Percentiles rank a stretch among this genome's conserved stretches.
These are phyloP conservation scores for Cyberlindnera lachancei DNA, from an alignment of 805 yeast genomes.

Conservation along the genomic window DNA sequence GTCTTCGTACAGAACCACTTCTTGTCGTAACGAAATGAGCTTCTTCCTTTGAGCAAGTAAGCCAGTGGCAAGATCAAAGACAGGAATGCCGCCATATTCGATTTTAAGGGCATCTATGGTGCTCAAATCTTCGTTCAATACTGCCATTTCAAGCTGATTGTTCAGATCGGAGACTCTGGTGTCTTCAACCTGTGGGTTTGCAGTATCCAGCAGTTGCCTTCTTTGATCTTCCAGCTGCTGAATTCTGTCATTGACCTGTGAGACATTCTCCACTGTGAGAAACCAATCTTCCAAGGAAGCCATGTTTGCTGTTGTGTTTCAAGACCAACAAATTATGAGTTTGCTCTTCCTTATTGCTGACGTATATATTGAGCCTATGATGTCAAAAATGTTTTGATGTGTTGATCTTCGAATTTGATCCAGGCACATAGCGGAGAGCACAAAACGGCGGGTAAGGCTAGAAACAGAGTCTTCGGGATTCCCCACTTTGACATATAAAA, in stretches of 20 bases:
- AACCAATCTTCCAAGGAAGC: slow-evolving; percentile 2
- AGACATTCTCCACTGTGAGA: slow-evolving; percentile 3
- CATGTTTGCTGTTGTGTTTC: not conserved
- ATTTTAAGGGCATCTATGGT: slow-evolving; percentile 19
- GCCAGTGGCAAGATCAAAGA: slow-evolving; percentile 11
- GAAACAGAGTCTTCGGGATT: too few relatives aligned
- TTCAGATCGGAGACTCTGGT: slow-evolving; percentile 13
- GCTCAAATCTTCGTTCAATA: slow-evolving; percentile 10
- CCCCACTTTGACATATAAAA: too few relatives aligned
- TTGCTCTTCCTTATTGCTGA: too few relatives aligned
- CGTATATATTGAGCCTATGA: too few relatives aligned
- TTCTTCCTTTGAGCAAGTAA: slow-evolving; percentile 6
- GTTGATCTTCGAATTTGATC: too few relatives aligned
- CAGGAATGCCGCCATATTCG: slow-evolving; percentile 13
- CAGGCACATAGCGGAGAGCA: too few relatives aligned
- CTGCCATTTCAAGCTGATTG: slow-evolving; percentile 7
- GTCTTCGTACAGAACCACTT: slow-evolving; percentile 5
- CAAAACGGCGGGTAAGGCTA: too few relatives aligned
- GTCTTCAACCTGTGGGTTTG: slow-evolving; percentile 2
- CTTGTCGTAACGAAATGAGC: slow-evolving; percentile 2
- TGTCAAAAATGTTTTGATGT: too few relatives aligned
- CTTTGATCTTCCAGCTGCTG: slow-evolving; percentile 8
- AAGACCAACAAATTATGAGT: too few relatives aligned
- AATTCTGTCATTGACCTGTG: slow-evolving; percentile 8
- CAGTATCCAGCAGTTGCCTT: not conserved